Conservation (phyloP, 2,329 filamentous ascomycete genomes). For the Aspergillus sp. region DNA sequence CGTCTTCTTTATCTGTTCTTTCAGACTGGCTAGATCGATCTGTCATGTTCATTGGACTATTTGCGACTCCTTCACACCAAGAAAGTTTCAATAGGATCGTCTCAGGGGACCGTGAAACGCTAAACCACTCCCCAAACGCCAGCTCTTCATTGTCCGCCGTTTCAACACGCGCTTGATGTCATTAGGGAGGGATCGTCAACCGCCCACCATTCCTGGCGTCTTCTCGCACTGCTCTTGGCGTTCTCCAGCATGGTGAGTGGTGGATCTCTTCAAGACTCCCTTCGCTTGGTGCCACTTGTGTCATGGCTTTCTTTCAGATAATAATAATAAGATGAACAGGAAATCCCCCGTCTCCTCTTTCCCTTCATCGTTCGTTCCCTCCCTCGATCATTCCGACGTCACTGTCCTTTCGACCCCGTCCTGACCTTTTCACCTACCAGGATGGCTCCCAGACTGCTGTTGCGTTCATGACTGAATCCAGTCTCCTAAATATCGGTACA, state of each 20-base stretch:
- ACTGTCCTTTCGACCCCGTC: not conserved
- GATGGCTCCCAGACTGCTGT: not conserved
- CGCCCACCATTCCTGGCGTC: constrained; percentile 29
- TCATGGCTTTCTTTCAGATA: constrained; percentile 24
- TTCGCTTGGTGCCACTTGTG: constrained; percentile 25
- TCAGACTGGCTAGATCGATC: no score
- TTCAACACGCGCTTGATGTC: constrained; percentile 40
- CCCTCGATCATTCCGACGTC: not conserved
- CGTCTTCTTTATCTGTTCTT: not conserved
- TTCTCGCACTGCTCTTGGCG: constrained; percentile 13
- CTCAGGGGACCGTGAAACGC: not conserved
- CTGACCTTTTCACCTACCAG: not conserved
- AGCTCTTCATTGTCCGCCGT: constrained; percentile 11
- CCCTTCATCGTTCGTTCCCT: constrained; percentile 5
- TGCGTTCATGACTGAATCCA: not conserved
- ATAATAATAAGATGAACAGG: not conserved
- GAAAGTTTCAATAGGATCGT: constrained; percentile 10
- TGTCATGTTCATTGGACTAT: no score
- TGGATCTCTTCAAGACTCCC: constrained; percentile 11
- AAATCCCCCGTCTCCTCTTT: constrained; percentile 11
- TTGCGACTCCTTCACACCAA: not conserved
- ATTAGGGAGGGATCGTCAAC: constrained; percentile 21
- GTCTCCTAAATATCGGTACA: not conserved
- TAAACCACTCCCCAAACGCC: no score
- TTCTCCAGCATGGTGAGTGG: constrained; percentile 12